phyloP scores from a whole-genome alignment of 805 yeast species.

The Monosporozyma yasuniensis region DNA sequence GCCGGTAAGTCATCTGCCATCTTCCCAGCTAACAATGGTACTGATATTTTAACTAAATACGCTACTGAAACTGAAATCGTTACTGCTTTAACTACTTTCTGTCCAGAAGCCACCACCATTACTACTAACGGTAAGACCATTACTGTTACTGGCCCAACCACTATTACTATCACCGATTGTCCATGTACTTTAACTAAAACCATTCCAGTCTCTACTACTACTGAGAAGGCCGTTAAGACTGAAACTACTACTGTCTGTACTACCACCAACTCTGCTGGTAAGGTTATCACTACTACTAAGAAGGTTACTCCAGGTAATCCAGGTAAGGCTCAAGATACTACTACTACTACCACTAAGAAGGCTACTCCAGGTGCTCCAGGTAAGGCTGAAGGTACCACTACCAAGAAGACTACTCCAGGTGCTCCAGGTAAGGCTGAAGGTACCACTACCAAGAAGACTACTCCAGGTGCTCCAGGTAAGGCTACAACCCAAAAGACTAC shows the following conservation, averaged over 20 bases:
- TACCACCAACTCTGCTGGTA: background rate
- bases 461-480: conserved; percentile 7
- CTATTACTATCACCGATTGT: conserved; percentile 69
- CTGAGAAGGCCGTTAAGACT: background rate
- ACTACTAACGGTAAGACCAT: conserved; percentile 57
- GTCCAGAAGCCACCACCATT: conserved; percentile 65
- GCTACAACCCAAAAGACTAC: conserved; percentile 3
- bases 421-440: background rate
- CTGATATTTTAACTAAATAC: conserved; percentile 1
- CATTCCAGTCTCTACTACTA: background rate
- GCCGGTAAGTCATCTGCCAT: background rate
- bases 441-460: conserved; percentile 2
- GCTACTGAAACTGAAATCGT: conserved; percentile 36
- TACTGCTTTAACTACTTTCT: conserved; percentile 71
- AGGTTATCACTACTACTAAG: conserved; percentile 2
- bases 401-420: no score
- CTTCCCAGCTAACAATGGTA: background rate
- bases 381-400: background rate
- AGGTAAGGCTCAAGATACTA: background rate
- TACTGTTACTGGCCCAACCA: conserved; percentile 71
- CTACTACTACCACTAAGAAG: conserved; percentile 13
- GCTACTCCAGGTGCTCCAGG: conserved; percentile 8
- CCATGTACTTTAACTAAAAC: conserved; percentile 45
- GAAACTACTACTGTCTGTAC: background rate
- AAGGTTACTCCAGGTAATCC: background rate